A percentile compares a stretch with the other conserved stretches of the same genome.
Evolutionary conservation across 1,139 yeast species (phyloP).

Genomic region (Suhomyces bokatorum): DNA sequence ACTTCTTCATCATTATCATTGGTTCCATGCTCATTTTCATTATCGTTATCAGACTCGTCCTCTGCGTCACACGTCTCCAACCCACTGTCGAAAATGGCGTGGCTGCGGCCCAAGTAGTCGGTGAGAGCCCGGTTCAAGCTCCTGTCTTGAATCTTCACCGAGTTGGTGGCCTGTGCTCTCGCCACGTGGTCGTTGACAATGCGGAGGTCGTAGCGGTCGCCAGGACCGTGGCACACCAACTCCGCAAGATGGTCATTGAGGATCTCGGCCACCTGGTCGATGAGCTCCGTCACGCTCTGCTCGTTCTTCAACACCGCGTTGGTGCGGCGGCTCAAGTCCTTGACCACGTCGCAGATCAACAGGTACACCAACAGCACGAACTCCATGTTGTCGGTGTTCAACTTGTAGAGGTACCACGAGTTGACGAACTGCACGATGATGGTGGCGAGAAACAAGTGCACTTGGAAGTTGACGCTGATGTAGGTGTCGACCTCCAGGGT

Average conservation of each 20-base stretch:
- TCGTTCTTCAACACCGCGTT: constrained; percentile 17
- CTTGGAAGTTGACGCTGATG: constrained; percentile 31
- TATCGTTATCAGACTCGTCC: background rate
- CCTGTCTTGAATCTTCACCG: constrained; percentile 5
- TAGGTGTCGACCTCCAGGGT: constrained; percentile 13
- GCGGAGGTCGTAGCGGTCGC: constrained; percentile 8
- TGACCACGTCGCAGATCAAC: constrained; percentile 31
- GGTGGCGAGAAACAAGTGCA: constrained; percentile 40
- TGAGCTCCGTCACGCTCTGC: constrained; percentile 16
- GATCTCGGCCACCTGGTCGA: constrained; percentile 29
- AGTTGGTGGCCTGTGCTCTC: constrained; percentile 1
- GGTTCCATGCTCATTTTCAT: too few relatives aligned
- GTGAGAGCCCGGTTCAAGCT: background rate
- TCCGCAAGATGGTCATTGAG: constrained; percentile 31
- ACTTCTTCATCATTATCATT: too few relatives aligned
- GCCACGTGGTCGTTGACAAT: constrained; percentile 5
- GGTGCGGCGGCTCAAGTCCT: constrained; percentile 26
- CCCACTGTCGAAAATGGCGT: constrained; percentile 16
- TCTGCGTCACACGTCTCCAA: background rate
- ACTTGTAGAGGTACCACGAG: constrained; percentile 42
- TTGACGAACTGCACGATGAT: constrained; percentile 37
- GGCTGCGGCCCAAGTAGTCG: constrained; percentile 14
- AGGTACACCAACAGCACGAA: constrained; percentile 35
- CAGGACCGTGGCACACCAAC: constrained; percentile 15
- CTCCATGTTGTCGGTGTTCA: constrained; percentile 41